These are phyloP conservation scores for Oemleria cerasiformis DNA, from an alignment of 306 rosid species.

Conservation along the genomic window DNA sequence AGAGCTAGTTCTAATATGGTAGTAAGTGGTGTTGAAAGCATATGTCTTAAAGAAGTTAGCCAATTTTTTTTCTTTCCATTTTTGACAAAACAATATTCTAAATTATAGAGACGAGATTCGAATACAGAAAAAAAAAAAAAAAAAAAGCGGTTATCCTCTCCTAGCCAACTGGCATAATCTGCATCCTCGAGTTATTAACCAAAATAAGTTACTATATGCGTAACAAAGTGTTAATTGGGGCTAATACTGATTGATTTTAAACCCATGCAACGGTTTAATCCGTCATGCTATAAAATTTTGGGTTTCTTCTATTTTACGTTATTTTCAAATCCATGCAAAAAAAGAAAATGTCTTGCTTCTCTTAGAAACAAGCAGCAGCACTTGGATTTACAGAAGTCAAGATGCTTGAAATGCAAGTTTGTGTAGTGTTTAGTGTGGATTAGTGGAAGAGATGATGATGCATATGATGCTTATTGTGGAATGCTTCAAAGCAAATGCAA, in stretches of 20 bases:
- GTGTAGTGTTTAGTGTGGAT: neutral
- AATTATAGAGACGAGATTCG: too few relatives aligned
- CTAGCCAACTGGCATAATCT: too few relatives aligned
- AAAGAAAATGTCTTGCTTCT: neutral
- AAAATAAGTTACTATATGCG: neutral
- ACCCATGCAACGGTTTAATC: neutral
- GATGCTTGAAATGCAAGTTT: slow-evolving; percentile 20
- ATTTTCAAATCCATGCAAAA: neutral
- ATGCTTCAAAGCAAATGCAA: neutral
- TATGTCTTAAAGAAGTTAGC: neutral
- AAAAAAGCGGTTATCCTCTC: too few relatives aligned
- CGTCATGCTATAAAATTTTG: neutral
- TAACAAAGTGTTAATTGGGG: neutral
- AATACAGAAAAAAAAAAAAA: too few relatives aligned
- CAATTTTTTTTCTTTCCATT: slow-evolving; percentile 12
- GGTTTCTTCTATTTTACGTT: neutral
- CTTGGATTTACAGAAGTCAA: neutral
- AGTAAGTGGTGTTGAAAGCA: slow-evolving; percentile 13
- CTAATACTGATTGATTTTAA: too few relatives aligned
- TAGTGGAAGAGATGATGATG: slow-evolving; percentile 12
- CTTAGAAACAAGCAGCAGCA: neutral
- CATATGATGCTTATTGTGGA: slow-evolving; percentile 14
- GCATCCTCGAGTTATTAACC: too few relatives aligned
- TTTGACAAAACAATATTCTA: too few relatives aligned
- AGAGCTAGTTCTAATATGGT: neutral